Base-by-base conservation (phyloP, 345 rosid genomes). In the Psidium guajava region DNA sequence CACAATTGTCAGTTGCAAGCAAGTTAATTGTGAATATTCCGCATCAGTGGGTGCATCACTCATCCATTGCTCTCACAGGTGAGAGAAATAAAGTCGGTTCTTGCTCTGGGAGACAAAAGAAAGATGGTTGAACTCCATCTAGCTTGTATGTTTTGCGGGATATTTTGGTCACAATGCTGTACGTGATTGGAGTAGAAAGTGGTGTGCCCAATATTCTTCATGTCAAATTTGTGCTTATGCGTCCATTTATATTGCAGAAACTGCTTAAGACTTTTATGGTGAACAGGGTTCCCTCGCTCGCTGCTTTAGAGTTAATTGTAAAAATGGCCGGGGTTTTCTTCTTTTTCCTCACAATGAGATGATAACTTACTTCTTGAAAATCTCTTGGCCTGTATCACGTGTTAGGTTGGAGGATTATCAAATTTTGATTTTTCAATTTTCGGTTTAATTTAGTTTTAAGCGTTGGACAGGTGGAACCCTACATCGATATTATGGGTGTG, bases 391-490 rank as follows among this genome's bases (percentile, higher is more conserved):
- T 80, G 51, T 24, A 22, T 80, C 3, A 13, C 18, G 82, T 25
- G 54, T 81, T 57, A 54, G 56, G 18, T 20, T 82, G 54, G 54
- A 28, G 36, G 42, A 52, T 49, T 44, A 69, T 36, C 42, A 11
- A 69, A 36, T 55, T 40, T 8, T 16, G 47, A 18, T 36, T 16
- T 47, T 54, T 50, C 55, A 36, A 49, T 55, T 83, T 82, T 69
- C 12, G 42, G 42, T 10, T 40, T 44, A 6, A 44, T 40, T 86
- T 47, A 36, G 53, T 25, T 81, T 84, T 44, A 89, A 88, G 85
- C 24, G 15, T 82, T 90, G 88, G 86, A 82, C 86, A 94, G 98
- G 93, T 96, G 88, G 97, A 96, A 88, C 99, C 97, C 7, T 96
- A 94, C 90, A 82, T 96, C 90, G 98, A 95, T 86, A 94, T 94